A percentile compares a stretch with the other conserved stretches of the same genome.
phyloP scores from a whole-genome alignment of 2,329 filamentous ascomycete species.

The Penicillium sp. region DNA sequence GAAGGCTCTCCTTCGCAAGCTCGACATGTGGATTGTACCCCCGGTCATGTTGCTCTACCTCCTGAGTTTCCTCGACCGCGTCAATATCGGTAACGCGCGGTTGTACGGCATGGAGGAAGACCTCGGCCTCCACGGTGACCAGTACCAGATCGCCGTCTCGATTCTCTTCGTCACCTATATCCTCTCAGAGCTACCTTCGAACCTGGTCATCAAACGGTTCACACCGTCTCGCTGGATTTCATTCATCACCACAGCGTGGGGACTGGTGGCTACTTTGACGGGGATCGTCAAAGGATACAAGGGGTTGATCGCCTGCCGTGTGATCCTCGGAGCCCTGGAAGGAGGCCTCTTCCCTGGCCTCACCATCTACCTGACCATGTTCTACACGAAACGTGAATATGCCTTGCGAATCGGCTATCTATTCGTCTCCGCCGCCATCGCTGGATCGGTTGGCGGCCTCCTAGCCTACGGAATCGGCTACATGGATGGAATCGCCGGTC shows the following conservation, averaged over 20 bases:
- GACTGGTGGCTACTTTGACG: conserved; percentile 15
- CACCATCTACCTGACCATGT: conserved; percentile 17
- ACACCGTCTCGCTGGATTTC: conserved; percentile 18
- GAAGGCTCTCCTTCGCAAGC: conserved; percentile 15
- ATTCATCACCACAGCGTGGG: conserved; percentile 18
- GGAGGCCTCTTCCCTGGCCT: conserved; percentile 17
- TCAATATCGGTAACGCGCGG: conserved; percentile 17
- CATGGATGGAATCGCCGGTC: conserved; percentile 17
- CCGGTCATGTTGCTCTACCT: conserved; percentile 16
- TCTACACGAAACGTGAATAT: conserved; percentile 18
- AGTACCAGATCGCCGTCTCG: conserved; percentile 16
- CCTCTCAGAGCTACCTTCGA: conserved; percentile 17
- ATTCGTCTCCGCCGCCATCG: conserved; percentile 19
- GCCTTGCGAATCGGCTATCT: conserved; percentile 20
- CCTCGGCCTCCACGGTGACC: conserved; percentile 12
- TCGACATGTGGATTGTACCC: conserved; percentile 14
- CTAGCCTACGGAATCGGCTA: conserved; percentile 18
- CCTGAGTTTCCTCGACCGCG: conserved; percentile 16
- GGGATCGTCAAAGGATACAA: conserved; percentile 10
- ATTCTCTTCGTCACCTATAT: conserved; percentile 19
- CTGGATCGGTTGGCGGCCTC: conserved; percentile 12
- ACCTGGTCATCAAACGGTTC: conserved; percentile 18
- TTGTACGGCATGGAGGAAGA: conserved; percentile 15
- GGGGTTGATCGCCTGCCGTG: conserved; percentile 13
- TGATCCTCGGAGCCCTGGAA: conserved; percentile 14